Evolutionary conservation across 2,329 filamentous ascomycete genomes (phyloP).

Genomic region (Metarhizium brunneum): DNA sequence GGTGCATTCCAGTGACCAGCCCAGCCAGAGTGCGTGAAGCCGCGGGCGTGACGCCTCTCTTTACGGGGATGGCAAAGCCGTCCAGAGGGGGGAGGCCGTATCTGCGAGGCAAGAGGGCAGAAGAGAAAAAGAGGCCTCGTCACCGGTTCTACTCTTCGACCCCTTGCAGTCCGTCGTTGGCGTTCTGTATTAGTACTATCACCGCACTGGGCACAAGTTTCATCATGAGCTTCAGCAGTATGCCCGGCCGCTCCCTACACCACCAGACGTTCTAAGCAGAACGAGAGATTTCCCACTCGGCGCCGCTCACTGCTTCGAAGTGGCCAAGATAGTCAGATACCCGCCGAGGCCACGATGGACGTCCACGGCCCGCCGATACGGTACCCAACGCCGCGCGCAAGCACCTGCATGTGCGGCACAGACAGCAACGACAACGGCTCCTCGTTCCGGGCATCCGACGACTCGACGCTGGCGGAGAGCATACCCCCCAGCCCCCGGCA

Average conservation of each 20-base stretch:
- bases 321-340: background rate
- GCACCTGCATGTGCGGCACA: constrained; percentile 1
- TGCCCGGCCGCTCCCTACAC: background rate
- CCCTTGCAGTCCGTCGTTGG: background rate
- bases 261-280: background rate
- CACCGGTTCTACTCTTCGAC: background rate
- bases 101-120: background rate
- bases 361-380: constrained; percentile 4
- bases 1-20: constrained; percentile 5
- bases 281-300: background rate
- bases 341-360: constrained; percentile 6
- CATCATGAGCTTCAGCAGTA: background rate
- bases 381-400: constrained; percentile 5
- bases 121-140: background rate
- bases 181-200: background rate
- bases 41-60: background rate
- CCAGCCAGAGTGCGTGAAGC: background rate
- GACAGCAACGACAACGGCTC: constrained; percentile 1
- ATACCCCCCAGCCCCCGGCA: constrained; percentile 7
- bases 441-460: constrained; percentile 2
- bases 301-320: background rate
- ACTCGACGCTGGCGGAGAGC: constrained; percentile 8
- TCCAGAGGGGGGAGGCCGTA: background rate
- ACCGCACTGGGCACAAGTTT: background rate
- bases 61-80: background rate